These are phyloP conservation scores for Tilletiaria anomala DNA, from an alignment of 1,284 basidiomycete genomes.

Conservation along the genomic window DNA sequence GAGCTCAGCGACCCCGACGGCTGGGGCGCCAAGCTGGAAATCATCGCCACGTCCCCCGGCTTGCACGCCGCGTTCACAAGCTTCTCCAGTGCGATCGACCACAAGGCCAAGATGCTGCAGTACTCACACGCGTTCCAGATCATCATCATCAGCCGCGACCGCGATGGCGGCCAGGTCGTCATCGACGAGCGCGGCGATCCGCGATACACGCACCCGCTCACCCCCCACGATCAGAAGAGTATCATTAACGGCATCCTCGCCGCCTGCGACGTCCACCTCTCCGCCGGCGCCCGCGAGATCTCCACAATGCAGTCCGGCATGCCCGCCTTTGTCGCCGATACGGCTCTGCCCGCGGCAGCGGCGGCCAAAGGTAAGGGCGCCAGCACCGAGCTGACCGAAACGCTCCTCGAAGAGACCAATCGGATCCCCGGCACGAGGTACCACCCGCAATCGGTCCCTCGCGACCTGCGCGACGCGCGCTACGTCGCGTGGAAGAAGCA, in stretches of 20 bases:
- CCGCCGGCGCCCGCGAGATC: slow-evolving; percentile 42
- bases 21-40: slow-evolving; percentile 44
- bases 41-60: slow-evolving; percentile 41
- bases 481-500: slow-evolving; percentile 33
- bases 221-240: slow-evolving; percentile 38
- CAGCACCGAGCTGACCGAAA: neutral
- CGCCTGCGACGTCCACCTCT: slow-evolving; percentile 40
- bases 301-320: slow-evolving; percentile 38
- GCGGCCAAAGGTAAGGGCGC: neutral
- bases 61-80: slow-evolving; percentile 36
- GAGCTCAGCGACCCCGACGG: slow-evolving; percentile 28
- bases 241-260: slow-evolving; percentile 40
- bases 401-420: slow-evolving; percentile 17
- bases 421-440: slow-evolving; percentile 22
- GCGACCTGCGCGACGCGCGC: slow-evolving; percentile 21
- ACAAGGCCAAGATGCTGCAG: slow-evolving; percentile 40
- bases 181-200: slow-evolving; percentile 40
- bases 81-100: slow-evolving; percentile 36
- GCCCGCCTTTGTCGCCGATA: slow-evolving; percentile 11
- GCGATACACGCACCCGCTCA: slow-evolving; percentile 40
- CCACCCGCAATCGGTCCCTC: slow-evolving; percentile 17
- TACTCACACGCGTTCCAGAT: slow-evolving; percentile 35
- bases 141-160: slow-evolving; percentile 35
- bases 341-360: slow-evolving; percentile 1
- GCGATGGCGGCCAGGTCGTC: slow-evolving; percentile 37